phyloP scores from a whole-genome alignment of 129 eudicot species.

The Scalesia atractyloides region DNA sequence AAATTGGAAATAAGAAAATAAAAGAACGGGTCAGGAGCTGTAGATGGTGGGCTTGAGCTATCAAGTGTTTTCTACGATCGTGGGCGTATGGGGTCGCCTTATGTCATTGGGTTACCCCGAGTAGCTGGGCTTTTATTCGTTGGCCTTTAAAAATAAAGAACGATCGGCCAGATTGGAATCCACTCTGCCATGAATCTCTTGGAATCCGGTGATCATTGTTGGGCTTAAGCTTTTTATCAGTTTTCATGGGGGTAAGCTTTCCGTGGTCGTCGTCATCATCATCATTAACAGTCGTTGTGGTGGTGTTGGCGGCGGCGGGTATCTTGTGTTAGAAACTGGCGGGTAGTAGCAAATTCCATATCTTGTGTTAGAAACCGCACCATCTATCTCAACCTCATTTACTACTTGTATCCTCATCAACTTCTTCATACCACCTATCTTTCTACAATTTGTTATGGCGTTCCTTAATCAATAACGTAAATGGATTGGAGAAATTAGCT shows the following conservation, averaged over 20 bases:
- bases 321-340: no score
- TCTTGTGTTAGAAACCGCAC: conserved; percentile 23
- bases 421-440: conserved; percentile 14
- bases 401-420: not conserved
- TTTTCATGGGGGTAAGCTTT: conserved; percentile 14
- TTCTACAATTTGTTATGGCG: not conserved
- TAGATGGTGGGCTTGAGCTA: no score
- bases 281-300: no score
- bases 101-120: no score
- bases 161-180: not conserved
- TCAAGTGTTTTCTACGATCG: no score
- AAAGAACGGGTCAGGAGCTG: no score
- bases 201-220: conserved; percentile 45
- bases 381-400: conserved; percentile 9
- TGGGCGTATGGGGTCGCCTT: no score
- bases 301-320: no score
- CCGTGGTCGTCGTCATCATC: not conserved
- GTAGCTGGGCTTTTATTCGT: no score
- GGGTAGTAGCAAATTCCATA: conserved; percentile 23
- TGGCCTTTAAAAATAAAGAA: no score
- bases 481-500: not conserved
- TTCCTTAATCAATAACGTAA: not conserved
- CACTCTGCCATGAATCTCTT: conserved; percentile 44
- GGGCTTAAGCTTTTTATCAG: conserved; percentile 30
- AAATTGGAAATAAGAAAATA: no score